Conservation (phyloP, 2,329 filamentous ascomycete genomes). For the Cladobotryum protrusum region DNA sequence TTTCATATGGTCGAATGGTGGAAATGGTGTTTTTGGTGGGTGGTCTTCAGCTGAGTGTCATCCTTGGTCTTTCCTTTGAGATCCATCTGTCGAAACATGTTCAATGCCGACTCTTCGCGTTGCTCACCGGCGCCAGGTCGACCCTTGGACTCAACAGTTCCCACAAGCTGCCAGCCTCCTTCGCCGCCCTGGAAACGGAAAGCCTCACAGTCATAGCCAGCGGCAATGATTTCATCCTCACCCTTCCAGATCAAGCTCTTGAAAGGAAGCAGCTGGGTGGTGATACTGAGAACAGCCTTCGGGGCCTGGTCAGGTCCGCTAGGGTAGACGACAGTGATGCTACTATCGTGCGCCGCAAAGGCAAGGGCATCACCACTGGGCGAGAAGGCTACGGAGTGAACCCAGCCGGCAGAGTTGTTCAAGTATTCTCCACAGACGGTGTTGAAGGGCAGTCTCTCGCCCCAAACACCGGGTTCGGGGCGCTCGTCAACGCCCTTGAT, state of each 20-base stretch:
- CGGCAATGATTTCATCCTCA: conserved; percentile 90
- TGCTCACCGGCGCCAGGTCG: conserved; percentile 53
- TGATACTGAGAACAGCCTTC: conserved; percentile 80
- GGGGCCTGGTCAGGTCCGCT: conserved; percentile 86
- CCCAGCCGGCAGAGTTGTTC: conserved; percentile 95
- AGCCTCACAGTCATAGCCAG: conserved; percentile 84
- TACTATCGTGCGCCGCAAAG: conserved; percentile 92
- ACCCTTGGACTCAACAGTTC: conserved; percentile 71
- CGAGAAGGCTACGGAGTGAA: conserved; percentile 89
- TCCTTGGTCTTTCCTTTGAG: conserved; percentile 88
- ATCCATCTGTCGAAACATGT: conserved; percentile 99
- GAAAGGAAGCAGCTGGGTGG: conserved; percentile 85
- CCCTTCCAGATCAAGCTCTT: conserved; percentile 88
- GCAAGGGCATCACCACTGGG: conserved; percentile 89
- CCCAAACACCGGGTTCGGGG: conserved; percentile 85
- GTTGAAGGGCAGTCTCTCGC: conserved; percentile 93
- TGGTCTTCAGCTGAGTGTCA: conserved; percentile 89
- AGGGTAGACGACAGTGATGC: conserved; percentile 93
- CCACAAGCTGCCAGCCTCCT: conserved; percentile 75
- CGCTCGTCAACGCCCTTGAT: conserved; percentile 89
- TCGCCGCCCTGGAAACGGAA: conserved; percentile 80
- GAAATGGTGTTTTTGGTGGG: conserved; percentile 96
- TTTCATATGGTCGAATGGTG: conserved; percentile 72
- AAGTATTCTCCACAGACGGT: conserved; percentile 95
- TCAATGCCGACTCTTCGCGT: conserved; percentile 86